Evolutionary conservation across 2,329 filamentous ascomycete genomes (phyloP), one percentile per base, ranked within the genome.

Genomic region (Paradendryphiella salina): DNA sequence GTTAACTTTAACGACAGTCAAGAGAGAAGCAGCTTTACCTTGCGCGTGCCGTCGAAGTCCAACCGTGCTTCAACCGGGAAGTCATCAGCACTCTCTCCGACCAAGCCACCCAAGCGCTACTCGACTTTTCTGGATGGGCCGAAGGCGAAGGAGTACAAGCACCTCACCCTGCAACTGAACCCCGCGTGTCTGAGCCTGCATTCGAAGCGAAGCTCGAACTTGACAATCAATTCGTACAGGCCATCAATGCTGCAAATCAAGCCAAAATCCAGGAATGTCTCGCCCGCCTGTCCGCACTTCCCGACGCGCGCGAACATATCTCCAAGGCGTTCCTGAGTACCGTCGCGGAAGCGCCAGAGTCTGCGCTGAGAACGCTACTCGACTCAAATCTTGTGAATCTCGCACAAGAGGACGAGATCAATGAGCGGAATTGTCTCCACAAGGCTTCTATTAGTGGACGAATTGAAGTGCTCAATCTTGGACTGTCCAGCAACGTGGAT

Each of bases 21-120:
- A 93, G 93, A 73, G 96, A 94, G 52, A 99, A 99, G 74, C 94
- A 97, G 76, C 83, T 97, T 33, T 99, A 97, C 71, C 85, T 99
- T 29, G 95, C 95, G 8, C 84, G 94, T 53, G 94, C 94, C 7
- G 93, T 99, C 56, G 94, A 99, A 73, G 92, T 97, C 6, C 94
- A 97, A 68, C 94, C 94, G 5, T 97, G 95, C 74, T 99, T 97
- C 81, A 97, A 99, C 74, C 87, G 93, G 37, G 90, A 95, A 60
- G 91, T 97, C 63, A 96, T 99, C 68, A 96, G 92, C 74, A 93
- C 96, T 67, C 82, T 99, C 9, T 96, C 94, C 4, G 94, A 99
- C 62, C 91, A 96, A 76, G 94, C 94, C 7, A 97, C 94, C 0
- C 96, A 91, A n/a, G 95, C 91, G 63, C 78, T 96, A 31, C 87